Conservation (phyloP, 2,329 filamentous ascomycete genomes). For the Venturia carpophila region DNA sequence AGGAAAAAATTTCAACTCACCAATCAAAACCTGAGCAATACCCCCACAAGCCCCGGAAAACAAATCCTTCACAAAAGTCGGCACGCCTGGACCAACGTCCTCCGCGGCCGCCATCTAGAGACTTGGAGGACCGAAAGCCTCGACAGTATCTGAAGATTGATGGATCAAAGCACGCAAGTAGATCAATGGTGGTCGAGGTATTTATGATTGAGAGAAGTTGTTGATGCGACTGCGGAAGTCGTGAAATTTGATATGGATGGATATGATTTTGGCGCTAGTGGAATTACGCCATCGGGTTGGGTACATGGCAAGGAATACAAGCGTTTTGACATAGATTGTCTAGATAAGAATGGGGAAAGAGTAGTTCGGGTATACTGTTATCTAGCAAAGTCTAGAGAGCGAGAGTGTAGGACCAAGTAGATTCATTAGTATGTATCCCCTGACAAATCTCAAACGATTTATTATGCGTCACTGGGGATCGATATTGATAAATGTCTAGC, state of each 20-base stretch:
- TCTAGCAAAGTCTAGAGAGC: too few species aligned
- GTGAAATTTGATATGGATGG: too few species aligned
- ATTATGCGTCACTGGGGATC: too few species aligned
- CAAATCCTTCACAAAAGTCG: slow-evolving; percentile 66
- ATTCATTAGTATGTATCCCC: too few species aligned
- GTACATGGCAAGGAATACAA: neutral
- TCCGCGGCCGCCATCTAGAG: neutral
- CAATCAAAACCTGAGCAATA: slow-evolving; percentile 86
- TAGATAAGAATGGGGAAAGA: too few species aligned
- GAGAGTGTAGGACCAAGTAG: too few species aligned
- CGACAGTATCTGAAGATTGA: neutral
- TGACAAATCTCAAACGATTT: too few species aligned
- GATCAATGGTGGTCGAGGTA: neutral
- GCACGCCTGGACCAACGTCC: neutral
- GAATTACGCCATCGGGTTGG: neutral
- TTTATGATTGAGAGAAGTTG: neutral
- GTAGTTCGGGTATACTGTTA: too few species aligned
- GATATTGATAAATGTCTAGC: too few species aligned
- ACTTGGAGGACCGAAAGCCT: neutral
- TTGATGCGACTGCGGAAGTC: neutral
- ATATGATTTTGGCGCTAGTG: neutral
- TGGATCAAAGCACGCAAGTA: neutral
- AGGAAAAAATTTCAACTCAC: slow-evolving; percentile 46
- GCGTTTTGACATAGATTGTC: too few species aligned
- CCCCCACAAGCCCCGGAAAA: slow-evolving; percentile 86